phyloP scores from a whole-genome alignment of 1,284 basidiomycete species.

The Apiotrichum gracile region DNA sequence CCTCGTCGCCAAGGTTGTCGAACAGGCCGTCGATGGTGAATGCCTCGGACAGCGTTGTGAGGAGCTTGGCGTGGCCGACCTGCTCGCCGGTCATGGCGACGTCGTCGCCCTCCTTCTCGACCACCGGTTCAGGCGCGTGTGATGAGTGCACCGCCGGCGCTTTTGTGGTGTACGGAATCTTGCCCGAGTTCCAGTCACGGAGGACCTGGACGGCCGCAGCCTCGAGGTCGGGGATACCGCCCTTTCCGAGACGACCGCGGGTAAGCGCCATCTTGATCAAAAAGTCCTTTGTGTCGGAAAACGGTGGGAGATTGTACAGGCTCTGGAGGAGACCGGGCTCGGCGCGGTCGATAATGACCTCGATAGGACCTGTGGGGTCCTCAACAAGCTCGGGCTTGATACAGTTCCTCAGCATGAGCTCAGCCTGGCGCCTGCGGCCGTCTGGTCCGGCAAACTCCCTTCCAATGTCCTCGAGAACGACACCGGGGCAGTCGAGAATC shows the following conservation, averaged over 20 bases:
- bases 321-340: conserved; percentile 63
- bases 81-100: conserved; percentile 32
- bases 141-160: conserved; percentile 65
- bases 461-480: conserved; percentile 60
- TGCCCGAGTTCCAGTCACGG: conserved; percentile 93
- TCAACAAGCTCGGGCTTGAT: conserved; percentile 86
- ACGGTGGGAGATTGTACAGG: conserved; percentile 73
- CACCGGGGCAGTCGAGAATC: conserved; percentile 92
- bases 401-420: conserved; percentile 81
- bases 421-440: conserved; percentile 57
- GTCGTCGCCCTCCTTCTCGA: conserved; percentile 23
- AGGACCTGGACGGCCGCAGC: conserved; percentile 78
- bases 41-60: conserved; percentile 41
- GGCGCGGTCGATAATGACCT: conserved; percentile 72
- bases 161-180: conserved; percentile 79
- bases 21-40: conserved; percentile 47
- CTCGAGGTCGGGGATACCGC: conserved; percentile 84
- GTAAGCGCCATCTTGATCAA: conserved; percentile 83
- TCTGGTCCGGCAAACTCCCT: conserved; percentile 54
- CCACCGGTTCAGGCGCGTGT: conserved; percentile 6
- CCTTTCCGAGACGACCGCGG: conserved; percentile 80
- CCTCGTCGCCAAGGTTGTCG: conserved; percentile 37
- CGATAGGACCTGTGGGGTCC: conserved; percentile 84
- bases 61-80: conserved; percentile 42
- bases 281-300: conserved; percentile 70